phyloP scores from a whole-genome alignment of 2,329 filamentous ascomycete genomes.

The Pestalotiopsis sp. region DNA sequence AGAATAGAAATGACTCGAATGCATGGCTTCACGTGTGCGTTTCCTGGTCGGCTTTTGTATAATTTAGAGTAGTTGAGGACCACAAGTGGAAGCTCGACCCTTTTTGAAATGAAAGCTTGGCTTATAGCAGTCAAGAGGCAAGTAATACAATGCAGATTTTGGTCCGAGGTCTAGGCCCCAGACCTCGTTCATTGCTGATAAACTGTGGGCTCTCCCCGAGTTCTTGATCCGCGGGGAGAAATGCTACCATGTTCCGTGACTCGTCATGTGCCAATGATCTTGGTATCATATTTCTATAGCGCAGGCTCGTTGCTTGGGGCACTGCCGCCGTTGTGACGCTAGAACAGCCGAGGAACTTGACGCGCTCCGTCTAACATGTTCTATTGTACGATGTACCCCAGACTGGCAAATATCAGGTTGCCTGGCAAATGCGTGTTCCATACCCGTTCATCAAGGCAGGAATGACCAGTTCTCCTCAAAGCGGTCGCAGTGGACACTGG shows the following conservation, averaged over 20 bases:
- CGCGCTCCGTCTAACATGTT: too few species aligned
- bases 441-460: background rate
- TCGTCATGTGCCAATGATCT: background rate
- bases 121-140: background rate
- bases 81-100: too few species aligned
- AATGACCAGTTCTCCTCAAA: conserved; percentile 27
- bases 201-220: background rate
- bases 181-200: background rate
- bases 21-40: too few species aligned
- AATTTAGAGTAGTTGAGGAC: too few species aligned
- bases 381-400: too few species aligned
- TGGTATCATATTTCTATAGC: background rate
- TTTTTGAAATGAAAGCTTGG: too few species aligned
- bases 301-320: background rate
- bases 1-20: too few species aligned
- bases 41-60: too few species aligned
- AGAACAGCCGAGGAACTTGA: background rate
- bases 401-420: too few species aligned
- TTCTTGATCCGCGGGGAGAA: background rate
- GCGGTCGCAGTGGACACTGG: conserved; percentile 21
- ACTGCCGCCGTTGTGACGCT: background rate
- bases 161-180: background rate
- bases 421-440: background rate
- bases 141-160: background rate
- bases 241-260: background rate